Evolutionary conservation across 371 early-diverging fungal species (phyloP).

Genomic region (Phascolomyces articulosus): DNA sequence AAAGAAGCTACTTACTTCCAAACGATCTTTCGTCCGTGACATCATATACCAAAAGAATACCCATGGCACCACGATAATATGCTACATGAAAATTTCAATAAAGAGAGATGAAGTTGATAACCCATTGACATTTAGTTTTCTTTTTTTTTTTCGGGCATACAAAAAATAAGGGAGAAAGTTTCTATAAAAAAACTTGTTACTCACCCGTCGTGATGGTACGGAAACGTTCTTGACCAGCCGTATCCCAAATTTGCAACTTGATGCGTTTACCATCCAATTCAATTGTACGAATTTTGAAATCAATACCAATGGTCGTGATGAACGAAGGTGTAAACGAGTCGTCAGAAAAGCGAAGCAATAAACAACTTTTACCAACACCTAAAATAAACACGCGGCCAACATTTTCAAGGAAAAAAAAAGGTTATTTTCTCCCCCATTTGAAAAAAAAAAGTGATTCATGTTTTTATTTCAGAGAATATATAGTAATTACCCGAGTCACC

Average conservation of each 20-base stretch:
- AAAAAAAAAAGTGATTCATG: too few species aligned
- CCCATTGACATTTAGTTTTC: too few species aligned
- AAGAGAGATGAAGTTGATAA: too few species aligned
- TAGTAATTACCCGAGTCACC: constrained; percentile 94
- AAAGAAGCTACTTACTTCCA: constrained; percentile 66
- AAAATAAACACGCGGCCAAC: background rate
- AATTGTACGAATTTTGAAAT: constrained; percentile 99
- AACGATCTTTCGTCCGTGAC: constrained; percentile 98
- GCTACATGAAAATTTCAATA: constrained; percentile 44
- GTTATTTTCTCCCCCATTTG: background rate
- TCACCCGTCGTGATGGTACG: constrained; percentile 97
- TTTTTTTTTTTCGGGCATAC: constrained; percentile 1
- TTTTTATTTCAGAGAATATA: background rate
- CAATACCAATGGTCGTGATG: constrained; percentile 99
- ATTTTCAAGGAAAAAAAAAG: too few species aligned
- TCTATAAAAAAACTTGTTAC: background rate
- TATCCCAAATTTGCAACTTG: constrained; percentile 99
- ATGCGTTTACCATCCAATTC: constrained; percentile 97
- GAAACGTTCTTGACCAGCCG: constrained; percentile 99
- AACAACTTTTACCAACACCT: constrained; percentile 98
- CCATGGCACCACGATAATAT: constrained; percentile 99
- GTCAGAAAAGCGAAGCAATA: constrained; percentile 96
- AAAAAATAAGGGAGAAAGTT: background rate
- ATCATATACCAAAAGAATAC: constrained; percentile 99
- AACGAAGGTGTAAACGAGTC: constrained; percentile 98